These are phyloP conservation scores for Phytopythium aichiense DNA, from an alignment of 352 stramenopile genomes.

Conservation along the genomic window DNA sequence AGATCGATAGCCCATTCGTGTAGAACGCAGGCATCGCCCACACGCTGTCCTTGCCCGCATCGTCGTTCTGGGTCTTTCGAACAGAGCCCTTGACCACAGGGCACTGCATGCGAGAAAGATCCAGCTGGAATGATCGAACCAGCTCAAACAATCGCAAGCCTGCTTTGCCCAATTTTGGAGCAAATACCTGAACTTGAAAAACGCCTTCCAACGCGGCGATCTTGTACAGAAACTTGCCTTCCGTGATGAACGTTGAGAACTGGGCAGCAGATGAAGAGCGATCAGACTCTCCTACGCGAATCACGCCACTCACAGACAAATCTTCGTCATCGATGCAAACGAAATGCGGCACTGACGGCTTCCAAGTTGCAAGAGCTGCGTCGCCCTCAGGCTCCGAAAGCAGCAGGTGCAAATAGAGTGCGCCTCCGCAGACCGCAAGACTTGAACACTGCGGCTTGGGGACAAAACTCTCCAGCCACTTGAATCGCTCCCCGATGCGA, in stretches of 20 bases:
- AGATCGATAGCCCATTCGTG: slow-evolving; percentile 23
- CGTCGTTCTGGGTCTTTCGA: slow-evolving; percentile 6
- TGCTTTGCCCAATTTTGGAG: slow-evolving; percentile 5
- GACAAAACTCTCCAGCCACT: slow-evolving; percentile 22
- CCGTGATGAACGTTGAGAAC: slow-evolving; percentile 27
- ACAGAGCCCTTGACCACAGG: slow-evolving; percentile 10
- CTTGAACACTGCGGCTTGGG: slow-evolving; percentile 39
- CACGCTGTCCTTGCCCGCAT: slow-evolving; percentile 2
- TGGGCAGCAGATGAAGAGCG: background rate
- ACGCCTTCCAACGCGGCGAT: slow-evolving; percentile 29
- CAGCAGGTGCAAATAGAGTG: slow-evolving; percentile 43
- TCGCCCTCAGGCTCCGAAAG: slow-evolving; percentile 17
- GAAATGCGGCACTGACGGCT: background rate
- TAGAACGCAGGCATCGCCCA: slow-evolving; percentile 24
- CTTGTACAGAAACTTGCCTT: slow-evolving; percentile 56
- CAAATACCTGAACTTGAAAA: slow-evolving; percentile 42
- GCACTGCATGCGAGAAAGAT: slow-evolving; percentile 7
- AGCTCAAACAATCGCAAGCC: slow-evolving; percentile 13
- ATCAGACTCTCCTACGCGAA: background rate
- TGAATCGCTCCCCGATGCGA: slow-evolving; percentile 25
- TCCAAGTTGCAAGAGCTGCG: slow-evolving; percentile 1
- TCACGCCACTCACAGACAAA: slow-evolving; percentile 14
- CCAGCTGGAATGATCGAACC: slow-evolving; percentile 6
- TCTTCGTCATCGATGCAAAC: slow-evolving; percentile 21
- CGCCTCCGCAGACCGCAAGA: slow-evolving; percentile 35